phyloP scores from a whole-genome alignment of 1,284 basidiomycete genomes.

The Peniophora sp. region DNA sequence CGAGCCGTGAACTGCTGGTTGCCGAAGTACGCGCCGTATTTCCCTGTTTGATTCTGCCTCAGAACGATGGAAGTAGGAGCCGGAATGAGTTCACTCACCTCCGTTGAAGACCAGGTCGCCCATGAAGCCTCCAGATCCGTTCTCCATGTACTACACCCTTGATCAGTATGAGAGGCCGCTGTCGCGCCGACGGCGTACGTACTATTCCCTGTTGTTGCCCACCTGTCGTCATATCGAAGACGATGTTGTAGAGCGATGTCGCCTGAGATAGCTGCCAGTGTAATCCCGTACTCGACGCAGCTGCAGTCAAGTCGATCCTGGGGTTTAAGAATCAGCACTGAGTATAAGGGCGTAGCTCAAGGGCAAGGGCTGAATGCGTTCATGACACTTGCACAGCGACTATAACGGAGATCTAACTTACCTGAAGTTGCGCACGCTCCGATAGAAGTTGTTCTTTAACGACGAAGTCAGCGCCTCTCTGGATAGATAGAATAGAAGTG shows the following conservation, averaged over 20 bases:
- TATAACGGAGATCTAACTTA: conserved; percentile 26
- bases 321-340: conserved; percentile 58
- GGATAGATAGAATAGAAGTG: no score
- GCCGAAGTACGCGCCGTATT: conserved; percentile 55
- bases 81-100: conserved; percentile 16
- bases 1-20: conserved; percentile 63
- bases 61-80: background rate
- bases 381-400: no score
- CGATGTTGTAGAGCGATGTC: conserved; percentile 56
- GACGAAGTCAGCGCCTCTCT: no score
- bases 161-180: no score
- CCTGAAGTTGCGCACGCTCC: conserved; percentile 55
- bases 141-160: conserved; percentile 48
- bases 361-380: no score
- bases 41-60: conserved; percentile 19
- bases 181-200: no score
- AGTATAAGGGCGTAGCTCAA: no score
- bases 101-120: conserved; percentile 62
- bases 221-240: conserved; percentile 52
- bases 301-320: conserved; percentile 39
- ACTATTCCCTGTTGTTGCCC: conserved; percentile 49
- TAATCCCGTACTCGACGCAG: conserved; percentile 43
- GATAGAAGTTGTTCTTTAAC: conserved; percentile 69
- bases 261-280: conserved; percentile 80
- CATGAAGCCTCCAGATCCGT: conserved; percentile 68